Evolutionary conservation across 23 red algal genomes (phyloP).

Genomic region (Pyropia haitanensis): DNA sequence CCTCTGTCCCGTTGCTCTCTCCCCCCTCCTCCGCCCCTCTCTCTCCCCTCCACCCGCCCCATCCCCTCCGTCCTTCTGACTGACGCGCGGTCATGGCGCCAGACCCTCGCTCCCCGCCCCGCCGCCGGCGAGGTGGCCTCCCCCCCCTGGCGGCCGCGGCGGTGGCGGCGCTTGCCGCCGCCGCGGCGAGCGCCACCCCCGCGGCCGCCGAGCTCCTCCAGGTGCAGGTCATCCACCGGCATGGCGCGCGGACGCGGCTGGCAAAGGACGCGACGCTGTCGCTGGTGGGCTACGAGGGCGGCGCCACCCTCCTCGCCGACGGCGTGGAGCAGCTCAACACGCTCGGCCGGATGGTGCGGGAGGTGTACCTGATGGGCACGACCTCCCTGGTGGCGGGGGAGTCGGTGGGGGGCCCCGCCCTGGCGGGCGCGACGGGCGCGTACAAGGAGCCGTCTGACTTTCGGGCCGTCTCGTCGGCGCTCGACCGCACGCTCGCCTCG

Average conservation of each 20-base stretch:
- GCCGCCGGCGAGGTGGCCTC: too few species aligned
- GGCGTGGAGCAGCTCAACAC: slow-evolving; percentile 23
- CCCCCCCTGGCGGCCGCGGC: too few species aligned
- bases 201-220: slow-evolving; percentile 8
- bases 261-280: slow-evolving; percentile 17
- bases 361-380: slow-evolving; percentile 7
- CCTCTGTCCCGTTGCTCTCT: too few species aligned
- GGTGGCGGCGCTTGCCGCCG: too few species aligned
- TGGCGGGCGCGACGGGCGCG: neutral
- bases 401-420: neutral
- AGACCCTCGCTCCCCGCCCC: too few species aligned
- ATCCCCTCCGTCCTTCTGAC: too few species aligned
- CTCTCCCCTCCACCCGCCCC: too few species aligned
- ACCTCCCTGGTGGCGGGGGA: neutral
- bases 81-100: too few species aligned
- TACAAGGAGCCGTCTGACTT: slow-evolving; percentile 7
- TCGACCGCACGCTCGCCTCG: slow-evolving; percentile 30
- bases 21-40: too few species aligned
- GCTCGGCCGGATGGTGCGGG: slow-evolving; percentile 22
- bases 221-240: slow-evolving; percentile 49
- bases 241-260: slow-evolving; percentile 34
- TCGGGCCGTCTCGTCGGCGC: slow-evolving; percentile 18
- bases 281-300: slow-evolving; percentile 8
- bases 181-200: too few species aligned
- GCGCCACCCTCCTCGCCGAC: slow-evolving; percentile 4